Conservation (phyloP, 1,284 basidiomycete genomes). For the Ganoderma meredithae region DNA sequence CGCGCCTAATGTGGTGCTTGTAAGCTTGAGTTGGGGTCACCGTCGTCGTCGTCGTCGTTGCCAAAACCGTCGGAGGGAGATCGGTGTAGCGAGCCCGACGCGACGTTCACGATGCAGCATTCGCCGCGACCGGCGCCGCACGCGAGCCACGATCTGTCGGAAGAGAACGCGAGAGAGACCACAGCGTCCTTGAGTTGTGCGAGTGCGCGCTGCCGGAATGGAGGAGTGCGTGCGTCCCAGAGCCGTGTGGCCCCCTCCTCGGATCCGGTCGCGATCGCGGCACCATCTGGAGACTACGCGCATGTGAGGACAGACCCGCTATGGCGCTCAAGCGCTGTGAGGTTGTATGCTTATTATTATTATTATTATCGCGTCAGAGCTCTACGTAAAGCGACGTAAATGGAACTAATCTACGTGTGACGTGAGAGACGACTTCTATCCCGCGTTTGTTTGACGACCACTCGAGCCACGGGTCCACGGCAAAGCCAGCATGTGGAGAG, state of each 20-base stretch:
- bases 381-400: too few relatives aligned
- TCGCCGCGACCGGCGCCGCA: too few relatives aligned
- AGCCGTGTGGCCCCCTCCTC: neutral
- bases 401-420: too few relatives aligned
- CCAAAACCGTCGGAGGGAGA: neutral
- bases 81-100: too few relatives aligned
- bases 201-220: neutral
- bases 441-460: too few relatives aligned
- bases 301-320: neutral
- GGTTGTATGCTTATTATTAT: neutral
- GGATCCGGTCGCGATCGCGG: neutral
- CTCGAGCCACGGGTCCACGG: too few relatives aligned
- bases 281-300: neutral
- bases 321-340: neutral
- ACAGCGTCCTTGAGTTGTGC: neutral
- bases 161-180: neutral
- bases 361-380: too few relatives aligned
- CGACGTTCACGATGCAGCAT: neutral
- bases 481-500: too few relatives aligned
- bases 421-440: too few relatives aligned
- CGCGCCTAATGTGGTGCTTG: too few relatives aligned
- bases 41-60: too few relatives aligned
- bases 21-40: too few relatives aligned
- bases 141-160: neutral
- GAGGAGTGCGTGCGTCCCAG: neutral